Percentiles rank a stretch among this genome's conserved stretches.
phyloP scores from a whole-genome alignment of 331 rosid genomes.

The Saraca asoca region DNA sequence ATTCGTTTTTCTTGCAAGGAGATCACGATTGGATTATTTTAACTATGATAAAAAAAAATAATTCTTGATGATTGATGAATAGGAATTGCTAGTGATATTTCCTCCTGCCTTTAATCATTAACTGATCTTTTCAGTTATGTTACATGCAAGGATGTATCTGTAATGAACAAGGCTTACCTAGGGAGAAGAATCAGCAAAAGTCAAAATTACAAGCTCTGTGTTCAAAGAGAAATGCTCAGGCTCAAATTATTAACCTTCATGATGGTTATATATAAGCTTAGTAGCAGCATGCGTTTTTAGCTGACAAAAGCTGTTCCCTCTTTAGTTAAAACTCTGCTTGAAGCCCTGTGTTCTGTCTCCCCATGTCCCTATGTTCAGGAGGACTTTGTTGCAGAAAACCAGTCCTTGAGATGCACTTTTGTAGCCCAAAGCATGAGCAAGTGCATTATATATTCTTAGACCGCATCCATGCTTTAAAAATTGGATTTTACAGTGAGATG shows the following conservation, averaged over 20 bases:
- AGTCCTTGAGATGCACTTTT: slow-evolving; percentile 34
- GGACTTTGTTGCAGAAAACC: slow-evolving; percentile 31
- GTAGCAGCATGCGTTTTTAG: too few relatives aligned
- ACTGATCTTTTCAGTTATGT: slow-evolving; percentile 13
- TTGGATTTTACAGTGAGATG: too few relatives aligned
- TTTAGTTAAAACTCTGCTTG: too few relatives aligned
- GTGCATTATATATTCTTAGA: slow-evolving; percentile 30
- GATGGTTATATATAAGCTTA: too few relatives aligned
- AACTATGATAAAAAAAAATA: not conserved
- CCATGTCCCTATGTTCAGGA: too few relatives aligned
- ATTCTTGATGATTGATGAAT: slow-evolving; percentile 6
- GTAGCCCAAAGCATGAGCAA: slow-evolving; percentile 44
- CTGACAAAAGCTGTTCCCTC: too few relatives aligned
- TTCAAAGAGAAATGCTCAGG: not conserved
- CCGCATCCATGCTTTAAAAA: too few relatives aligned
- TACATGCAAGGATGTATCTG: not conserved
- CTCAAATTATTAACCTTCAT: not conserved
- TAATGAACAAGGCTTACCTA: not conserved
- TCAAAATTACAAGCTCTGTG: too few relatives aligned
- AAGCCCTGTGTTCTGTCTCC: not conserved
- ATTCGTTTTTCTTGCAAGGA: too few relatives aligned
- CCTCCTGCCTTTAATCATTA: slow-evolving; percentile 1
- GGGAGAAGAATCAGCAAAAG: too few relatives aligned
- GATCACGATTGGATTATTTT: too few relatives aligned
- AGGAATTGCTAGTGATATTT: not conserved